phyloP scores from a whole-genome alignment of 1,284 basidiomycete species.

The Entoloma clypeatum region DNA sequence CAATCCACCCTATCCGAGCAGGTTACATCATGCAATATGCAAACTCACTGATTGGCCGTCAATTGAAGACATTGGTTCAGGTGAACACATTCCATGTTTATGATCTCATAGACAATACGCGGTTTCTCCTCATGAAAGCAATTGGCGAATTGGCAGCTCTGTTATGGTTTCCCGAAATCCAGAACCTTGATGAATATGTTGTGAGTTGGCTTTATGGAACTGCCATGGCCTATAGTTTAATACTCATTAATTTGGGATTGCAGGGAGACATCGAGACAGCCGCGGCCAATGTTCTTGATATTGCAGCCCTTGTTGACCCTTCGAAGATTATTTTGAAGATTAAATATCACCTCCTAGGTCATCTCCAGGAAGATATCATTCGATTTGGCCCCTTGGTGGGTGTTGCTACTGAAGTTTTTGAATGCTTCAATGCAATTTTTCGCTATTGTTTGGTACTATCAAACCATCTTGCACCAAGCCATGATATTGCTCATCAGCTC shows the following conservation, averaged over 20 bases:
- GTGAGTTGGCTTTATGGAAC: slow-evolving; percentile 18
- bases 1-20: slow-evolving; percentile 29
- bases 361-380: slow-evolving; percentile 31
- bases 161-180: slow-evolving; percentile 34
- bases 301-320: slow-evolving; percentile 26
- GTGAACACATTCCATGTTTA: slow-evolving; percentile 31
- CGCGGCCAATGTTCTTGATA: slow-evolving; percentile 32
- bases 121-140: slow-evolving; percentile 25
- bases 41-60: slow-evolving; percentile 37
- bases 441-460: slow-evolving; percentile 30
- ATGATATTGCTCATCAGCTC: slow-evolving; percentile 33
- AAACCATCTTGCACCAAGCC: slow-evolving; percentile 37
- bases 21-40: slow-evolving; percentile 37
- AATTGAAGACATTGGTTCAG: slow-evolving; percentile 38
- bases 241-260: background rate
- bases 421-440: slow-evolving; percentile 36
- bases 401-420: slow-evolving; percentile 32
- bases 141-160: slow-evolving; percentile 29
- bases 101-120: slow-evolving; percentile 21
- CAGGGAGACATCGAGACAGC: slow-evolving; percentile 28
- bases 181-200: slow-evolving; percentile 31
- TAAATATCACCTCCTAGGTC: slow-evolving; percentile 35
- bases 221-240: background rate
- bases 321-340: slow-evolving; percentile 31
- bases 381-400: slow-evolving; percentile 34